Conservation (phyloP, 2,329 filamentous ascomycete species). For the Orbilia blumenaviensis region DNA sequence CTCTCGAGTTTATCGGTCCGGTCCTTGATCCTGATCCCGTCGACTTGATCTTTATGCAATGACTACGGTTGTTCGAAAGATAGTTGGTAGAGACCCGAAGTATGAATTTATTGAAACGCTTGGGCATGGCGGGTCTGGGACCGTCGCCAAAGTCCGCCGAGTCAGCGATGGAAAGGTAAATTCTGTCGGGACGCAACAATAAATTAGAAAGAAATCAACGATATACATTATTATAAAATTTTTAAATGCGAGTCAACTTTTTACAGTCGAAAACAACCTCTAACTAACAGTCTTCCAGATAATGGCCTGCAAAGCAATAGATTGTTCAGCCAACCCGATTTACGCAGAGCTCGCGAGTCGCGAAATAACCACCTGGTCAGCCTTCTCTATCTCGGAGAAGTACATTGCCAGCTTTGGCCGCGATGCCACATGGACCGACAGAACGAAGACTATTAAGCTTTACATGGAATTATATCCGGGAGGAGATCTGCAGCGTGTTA, state of each 20-base stretch:
- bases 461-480: slow-evolving; percentile 41
- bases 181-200: no score
- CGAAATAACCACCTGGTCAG: slow-evolving; percentile 20
- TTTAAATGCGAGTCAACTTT: no score
- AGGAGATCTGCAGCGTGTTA: slow-evolving; percentile 28
- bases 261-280: neutral
- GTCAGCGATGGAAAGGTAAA: slow-evolving; percentile 14
- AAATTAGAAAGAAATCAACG: no score
- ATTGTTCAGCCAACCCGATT: slow-evolving; percentile 2
- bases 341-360: neutral
- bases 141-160: slow-evolving; percentile 13
- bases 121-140: slow-evolving; percentile 15
- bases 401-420: slow-evolving; percentile 28
- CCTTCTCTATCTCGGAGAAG: slow-evolving; percentile 23
- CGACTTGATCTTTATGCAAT: neutral
- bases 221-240: no score
- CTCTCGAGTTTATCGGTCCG: no score
- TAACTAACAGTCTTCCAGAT: neutral
- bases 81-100: slow-evolving; percentile 4
- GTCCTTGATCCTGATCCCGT: no score
- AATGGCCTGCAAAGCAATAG: slow-evolving; percentile 44
- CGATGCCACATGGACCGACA: slow-evolving; percentile 9
- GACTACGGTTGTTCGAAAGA: neutral
- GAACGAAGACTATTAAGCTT: slow-evolving; percentile 15
- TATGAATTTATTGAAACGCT: slow-evolving; percentile 14